Evolutionary conservation across 371 early-diverging fungal genomes (phyloP).

Genomic region (Haplosporangium sp.): DNA sequence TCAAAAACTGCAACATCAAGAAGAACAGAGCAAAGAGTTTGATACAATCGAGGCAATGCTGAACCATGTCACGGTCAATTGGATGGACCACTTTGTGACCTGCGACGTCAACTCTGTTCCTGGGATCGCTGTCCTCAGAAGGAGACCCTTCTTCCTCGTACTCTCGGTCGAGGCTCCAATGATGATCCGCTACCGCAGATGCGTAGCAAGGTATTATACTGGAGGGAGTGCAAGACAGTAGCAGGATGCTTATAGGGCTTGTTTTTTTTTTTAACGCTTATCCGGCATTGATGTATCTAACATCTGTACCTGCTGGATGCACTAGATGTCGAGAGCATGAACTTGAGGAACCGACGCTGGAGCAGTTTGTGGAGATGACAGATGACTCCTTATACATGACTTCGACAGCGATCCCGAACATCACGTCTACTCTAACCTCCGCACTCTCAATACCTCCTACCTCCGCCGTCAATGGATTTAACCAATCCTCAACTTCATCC

Average conservation of each 20-base stretch:
- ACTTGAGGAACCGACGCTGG: constrained; percentile 49
- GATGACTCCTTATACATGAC: constrained; percentile 59
- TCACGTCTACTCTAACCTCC: constrained; percentile 6
- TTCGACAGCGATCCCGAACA: background rate
- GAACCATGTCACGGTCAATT: constrained; percentile 71
- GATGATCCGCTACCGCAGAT: constrained; percentile 72
- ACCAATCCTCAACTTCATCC: background rate
- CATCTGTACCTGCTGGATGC: no score
- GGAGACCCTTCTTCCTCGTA: constrained; percentile 90
- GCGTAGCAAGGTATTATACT: constrained; percentile 54
- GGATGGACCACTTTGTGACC: constrained; percentile 79
- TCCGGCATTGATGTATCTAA: no score
- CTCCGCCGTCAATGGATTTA: background rate
- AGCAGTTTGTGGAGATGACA: constrained; percentile 60
- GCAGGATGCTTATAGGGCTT: no score
- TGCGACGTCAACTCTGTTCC: constrained; percentile 63
- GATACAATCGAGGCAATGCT: constrained; percentile 63
- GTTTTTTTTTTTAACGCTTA: no score
- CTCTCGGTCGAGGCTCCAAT: constrained; percentile 87
- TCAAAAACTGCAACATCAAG: background rate
- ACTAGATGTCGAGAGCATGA: constrained; percentile 17
- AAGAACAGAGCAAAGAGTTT: constrained; percentile 50
- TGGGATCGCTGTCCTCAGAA: constrained; percentile 63
- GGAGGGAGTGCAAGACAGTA: no score
- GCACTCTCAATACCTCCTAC: constrained; percentile 8